Evolutionary conservation across 805 yeast species (phyloP), one percentile per base, ranked within the genome.

Genomic region (Candida coquimbonensis): DNA sequence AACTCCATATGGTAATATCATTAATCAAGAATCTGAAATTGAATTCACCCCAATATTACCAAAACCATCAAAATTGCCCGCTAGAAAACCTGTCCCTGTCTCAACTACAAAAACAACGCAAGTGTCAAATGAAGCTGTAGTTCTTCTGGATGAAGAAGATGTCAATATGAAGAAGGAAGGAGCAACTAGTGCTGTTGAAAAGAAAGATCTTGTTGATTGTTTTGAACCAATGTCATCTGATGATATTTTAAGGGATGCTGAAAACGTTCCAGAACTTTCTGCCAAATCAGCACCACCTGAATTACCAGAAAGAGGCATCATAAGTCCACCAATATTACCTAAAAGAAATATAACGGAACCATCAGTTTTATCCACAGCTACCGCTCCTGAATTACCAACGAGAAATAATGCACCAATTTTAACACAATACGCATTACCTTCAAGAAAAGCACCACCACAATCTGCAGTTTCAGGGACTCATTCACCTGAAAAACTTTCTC

Each of bases 21-120:
- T 21, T 6, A 38, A 31, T 27, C 17, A 25, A 17, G 38, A 41
- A 11, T 14, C 29, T 25, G 13, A 17, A 12, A 17, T 8, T 3
- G 32, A 13, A 5, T 5, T 26, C 9, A 9, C 16, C 16, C 24
- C 44, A 4, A 45, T 45, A 14, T 33, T 53, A 7, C 31, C 53
- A 14, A 11, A 33, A 11, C 47, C 51, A n/a, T 49, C 42, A 31
- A 52, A 40, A 37, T 9, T 43, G 0, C 55, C 54, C 21, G 49
- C 49, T 43, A 40, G 59, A 42, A 57, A 56, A 27, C 60, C 60
- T 5, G 56, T 56, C 2, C 12, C 37, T 39, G 7, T 36, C 14
- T 11, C 12, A 21, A 21, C 38, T 11, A 5, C 26, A 17, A 25
- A 21, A 16, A 19, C 4, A 29, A 29, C 31, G 6, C 9, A 11